Conservation (phyloP, 1,284 basidiomycete species). For the Fomes fomentarius region DNA sequence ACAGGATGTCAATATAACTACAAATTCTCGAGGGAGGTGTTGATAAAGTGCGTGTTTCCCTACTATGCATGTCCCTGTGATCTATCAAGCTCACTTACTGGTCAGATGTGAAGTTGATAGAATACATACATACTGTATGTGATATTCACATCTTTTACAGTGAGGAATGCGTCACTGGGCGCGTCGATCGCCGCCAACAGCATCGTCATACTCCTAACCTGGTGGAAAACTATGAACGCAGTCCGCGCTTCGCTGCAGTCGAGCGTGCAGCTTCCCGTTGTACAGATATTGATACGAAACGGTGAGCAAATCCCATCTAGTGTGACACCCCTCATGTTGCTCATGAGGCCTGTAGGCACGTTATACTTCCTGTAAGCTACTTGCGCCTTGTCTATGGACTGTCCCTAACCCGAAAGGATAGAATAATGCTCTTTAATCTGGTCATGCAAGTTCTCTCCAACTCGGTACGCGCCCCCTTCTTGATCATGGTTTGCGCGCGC, state of each 20-base stretch:
- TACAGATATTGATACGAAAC: not conserved
- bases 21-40: not conserved
- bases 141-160: not conserved
- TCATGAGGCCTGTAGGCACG: too few relatives aligned
- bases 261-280: too few relatives aligned
- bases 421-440: not conserved
- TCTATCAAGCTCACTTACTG: not conserved
- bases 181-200: not conserved
- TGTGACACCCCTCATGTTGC: too few relatives aligned
- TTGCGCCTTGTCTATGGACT: too few relatives aligned
- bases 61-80: not conserved
- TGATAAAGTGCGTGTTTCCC: not conserved
- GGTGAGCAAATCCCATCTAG: not conserved
- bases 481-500: not conserved
- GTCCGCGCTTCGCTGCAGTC: not conserved
- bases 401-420: not conserved
- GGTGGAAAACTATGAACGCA: not conserved
- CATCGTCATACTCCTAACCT: not conserved
- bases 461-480: not conserved
- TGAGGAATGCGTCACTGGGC: not conserved
- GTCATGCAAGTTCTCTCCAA: not conserved
- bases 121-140: too few relatives aligned
- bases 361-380: slow-evolving; percentile 3
- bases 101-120: too few relatives aligned
- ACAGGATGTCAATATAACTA: not conserved